These are phyloP conservation scores for Botrytis elliptica DNA, from an alignment of 2,329 filamentous ascomycete species.

Conservation along the genomic window DNA sequence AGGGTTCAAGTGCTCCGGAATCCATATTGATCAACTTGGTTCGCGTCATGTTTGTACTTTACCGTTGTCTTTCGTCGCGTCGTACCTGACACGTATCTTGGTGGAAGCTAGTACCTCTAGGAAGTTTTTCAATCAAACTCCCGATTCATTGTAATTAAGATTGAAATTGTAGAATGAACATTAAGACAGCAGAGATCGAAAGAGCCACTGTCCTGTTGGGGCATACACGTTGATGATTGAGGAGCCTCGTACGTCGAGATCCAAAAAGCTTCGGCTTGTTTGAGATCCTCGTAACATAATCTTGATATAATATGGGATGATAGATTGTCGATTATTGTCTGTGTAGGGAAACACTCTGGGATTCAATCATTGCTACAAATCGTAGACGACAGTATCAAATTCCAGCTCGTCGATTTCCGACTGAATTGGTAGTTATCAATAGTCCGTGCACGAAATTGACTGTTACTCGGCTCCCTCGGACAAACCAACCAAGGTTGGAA, in stretches of 20 bases:
- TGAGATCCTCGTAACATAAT: background rate
- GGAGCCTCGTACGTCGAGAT: background rate
- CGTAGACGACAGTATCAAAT: background rate
- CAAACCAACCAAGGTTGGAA: background rate
- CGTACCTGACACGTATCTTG: background rate
- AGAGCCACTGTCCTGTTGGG: background rate
- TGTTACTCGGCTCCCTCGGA: background rate
- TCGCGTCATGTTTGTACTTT: slow-evolving; percentile 6
- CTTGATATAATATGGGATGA: background rate
- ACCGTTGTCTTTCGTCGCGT: background rate
- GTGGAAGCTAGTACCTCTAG: background rate
- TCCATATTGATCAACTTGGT: slow-evolving; percentile 14
- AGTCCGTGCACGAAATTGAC: background rate
- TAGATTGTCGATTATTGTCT: background rate
- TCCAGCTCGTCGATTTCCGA: background rate
- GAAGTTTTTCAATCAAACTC: background rate
- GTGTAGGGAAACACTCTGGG: background rate
- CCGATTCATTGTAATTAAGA: background rate
- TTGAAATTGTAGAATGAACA: background rate
- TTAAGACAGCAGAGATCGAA: background rate
- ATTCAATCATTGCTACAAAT: background rate
- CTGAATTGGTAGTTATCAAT: background rate
- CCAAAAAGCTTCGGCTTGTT: background rate
- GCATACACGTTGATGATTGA: background rate
- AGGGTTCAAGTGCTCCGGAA: slow-evolving; percentile 9